Percentiles rank a stretch among this genome's conserved stretches.
phyloP scores from a whole-genome alignment of 75 land plant genomes.

The Chamaecyparis obtusa region DNA sequence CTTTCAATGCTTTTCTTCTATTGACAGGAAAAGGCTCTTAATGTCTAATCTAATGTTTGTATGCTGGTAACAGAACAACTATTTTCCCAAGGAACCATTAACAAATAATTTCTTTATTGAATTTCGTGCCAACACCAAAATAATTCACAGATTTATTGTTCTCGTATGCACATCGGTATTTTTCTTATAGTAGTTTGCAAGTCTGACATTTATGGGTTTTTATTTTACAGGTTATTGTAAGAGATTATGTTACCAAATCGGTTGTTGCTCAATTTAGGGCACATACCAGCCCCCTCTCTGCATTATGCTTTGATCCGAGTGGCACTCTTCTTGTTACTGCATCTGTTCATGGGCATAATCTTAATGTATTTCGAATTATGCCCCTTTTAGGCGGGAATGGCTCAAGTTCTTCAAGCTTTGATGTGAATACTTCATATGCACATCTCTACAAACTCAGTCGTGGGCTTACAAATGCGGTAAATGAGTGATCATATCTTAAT shows the following conservation, averaged over 20 bases:
- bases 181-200: background rate
- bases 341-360: constrained; percentile 92
- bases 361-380: constrained; percentile 86
- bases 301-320: constrained; percentile 95
- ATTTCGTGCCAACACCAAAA: background rate
- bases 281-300: constrained; percentile 85
- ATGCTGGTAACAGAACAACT: background rate
- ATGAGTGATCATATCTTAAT: constrained; percentile 1
- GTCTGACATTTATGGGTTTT: background rate
- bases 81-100: background rate
- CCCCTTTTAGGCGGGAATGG: constrained; percentile 37
- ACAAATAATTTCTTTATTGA: background rate
- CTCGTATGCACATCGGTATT: background rate
- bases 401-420: constrained; percentile 25
- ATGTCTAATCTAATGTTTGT: background rate
- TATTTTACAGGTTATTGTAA: constrained; percentile 78
- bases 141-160: background rate
- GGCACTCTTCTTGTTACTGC: constrained; percentile 97
- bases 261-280: constrained; percentile 90
- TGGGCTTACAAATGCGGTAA: constrained; percentile 94
- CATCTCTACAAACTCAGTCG: constrained; percentile 94
- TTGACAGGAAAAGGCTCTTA: background rate
- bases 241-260: constrained; percentile 73
- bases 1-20: background rate
- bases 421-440: constrained; percentile 38